Percentiles rank a stretch among this genome's conserved stretches.
These are phyloP conservation scores for Aureobasidium sp. DNA, from an alignment of 2,329 filamentous ascomycete species.

Conservation along the genomic window DNA sequence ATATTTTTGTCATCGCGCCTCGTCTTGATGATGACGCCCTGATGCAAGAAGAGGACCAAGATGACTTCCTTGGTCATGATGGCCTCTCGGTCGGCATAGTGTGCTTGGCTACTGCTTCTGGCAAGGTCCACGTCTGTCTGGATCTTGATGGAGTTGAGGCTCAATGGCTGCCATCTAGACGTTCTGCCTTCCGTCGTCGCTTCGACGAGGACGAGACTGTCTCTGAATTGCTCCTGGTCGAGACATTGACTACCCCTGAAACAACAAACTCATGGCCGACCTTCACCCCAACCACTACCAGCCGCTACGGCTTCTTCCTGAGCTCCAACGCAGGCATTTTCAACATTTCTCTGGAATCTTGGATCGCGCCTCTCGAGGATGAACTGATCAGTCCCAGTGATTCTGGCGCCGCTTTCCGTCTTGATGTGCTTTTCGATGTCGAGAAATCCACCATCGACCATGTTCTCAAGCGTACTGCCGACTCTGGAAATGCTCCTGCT, in stretches of 20 bases:
- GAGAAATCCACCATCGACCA: conserved; percentile 43
- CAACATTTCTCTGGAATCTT: conserved; percentile 50
- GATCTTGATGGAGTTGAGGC: conserved; percentile 57
- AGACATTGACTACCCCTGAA: conserved; percentile 31
- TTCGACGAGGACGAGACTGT: conserved; percentile 22
- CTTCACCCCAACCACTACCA: conserved; percentile 45
- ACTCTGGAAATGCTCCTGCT: conserved; percentile 30
- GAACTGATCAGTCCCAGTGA: conserved; percentile 48
- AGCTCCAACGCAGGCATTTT: conserved; percentile 49
- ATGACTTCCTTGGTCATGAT: conserved; percentile 38
- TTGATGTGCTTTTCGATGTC: conserved; percentile 49
- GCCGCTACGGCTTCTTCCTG: conserved; percentile 53
- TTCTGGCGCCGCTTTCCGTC: conserved; percentile 49
- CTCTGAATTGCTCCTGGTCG: conserved; percentile 32
- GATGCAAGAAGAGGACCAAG: conserved; percentile 45
- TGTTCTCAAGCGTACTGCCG: conserved; percentile 34
- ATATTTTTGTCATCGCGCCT: conserved; percentile 53
- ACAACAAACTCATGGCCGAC: conserved; percentile 39
- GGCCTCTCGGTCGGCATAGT: conserved; percentile 52
- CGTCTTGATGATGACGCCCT: conserved; percentile 47
- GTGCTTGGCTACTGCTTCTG: conserved; percentile 50
- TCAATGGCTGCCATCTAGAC: conserved; percentile 51
- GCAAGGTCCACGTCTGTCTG: conserved; percentile 52
- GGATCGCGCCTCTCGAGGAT: conserved; percentile 50
- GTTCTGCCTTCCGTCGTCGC: neutral